These are phyloP conservation scores for Pseudomonodictys pantanalensis DNA, from an alignment of 495 filamentous ascomycete genomes.

Conservation along the genomic window DNA sequence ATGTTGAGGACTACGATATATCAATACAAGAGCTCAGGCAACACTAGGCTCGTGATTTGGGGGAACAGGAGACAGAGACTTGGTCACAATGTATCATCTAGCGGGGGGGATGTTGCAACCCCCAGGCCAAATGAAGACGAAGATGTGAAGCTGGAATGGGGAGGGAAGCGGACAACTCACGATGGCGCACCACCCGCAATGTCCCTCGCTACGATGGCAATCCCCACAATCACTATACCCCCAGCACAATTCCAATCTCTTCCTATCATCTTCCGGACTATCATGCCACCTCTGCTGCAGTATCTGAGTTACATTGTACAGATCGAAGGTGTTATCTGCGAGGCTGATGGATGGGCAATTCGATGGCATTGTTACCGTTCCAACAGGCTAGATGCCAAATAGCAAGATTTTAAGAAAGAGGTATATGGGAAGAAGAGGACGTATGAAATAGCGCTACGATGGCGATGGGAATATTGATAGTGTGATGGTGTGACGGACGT, in stretches of 20 bases:
- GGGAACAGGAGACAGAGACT: neutral
- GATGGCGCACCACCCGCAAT: slow-evolving; percentile 57
- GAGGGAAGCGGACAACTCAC: slow-evolving; percentile 47
- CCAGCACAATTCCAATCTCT: slow-evolving; percentile 30
- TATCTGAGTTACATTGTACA: slow-evolving; percentile 10
- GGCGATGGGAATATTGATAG: too few species aligned
- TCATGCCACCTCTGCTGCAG: slow-evolving; percentile 20
- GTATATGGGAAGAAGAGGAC: too few species aligned
- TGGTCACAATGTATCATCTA: neutral
- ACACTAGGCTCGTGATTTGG: too few species aligned
- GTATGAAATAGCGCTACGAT: too few species aligned
- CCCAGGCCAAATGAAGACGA: neutral
- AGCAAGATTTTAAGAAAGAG: too few species aligned
- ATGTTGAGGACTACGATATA: slow-evolving; percentile 48
- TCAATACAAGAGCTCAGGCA: neutral
- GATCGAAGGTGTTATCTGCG: neutral
- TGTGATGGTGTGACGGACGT: too few species aligned
- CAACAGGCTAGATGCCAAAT: too few species aligned
- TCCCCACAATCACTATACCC: slow-evolving; percentile 32
- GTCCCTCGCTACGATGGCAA: slow-evolving; percentile 26
- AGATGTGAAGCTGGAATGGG: too few species aligned
- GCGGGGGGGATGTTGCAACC: neutral
- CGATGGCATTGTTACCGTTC: neutral
- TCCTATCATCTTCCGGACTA: slow-evolving; percentile 22
- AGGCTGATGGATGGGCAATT: neutral